Conservation (phyloP, 805 yeast genomes). For the Komagataella ulmi region DNA sequence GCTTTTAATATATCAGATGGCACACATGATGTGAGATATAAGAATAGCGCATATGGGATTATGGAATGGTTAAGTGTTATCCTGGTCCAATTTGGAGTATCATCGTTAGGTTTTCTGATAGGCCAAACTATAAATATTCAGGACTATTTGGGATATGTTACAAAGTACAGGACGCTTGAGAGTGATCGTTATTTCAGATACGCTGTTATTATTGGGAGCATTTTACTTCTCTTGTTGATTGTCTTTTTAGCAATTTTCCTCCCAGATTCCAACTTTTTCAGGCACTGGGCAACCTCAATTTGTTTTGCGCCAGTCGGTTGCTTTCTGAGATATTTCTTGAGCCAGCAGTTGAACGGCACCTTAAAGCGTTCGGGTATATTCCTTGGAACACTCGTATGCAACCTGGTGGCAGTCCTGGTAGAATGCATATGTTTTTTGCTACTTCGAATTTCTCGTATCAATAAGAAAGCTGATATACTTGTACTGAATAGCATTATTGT, state of each 20-base stretch:
- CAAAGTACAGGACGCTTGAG: background rate
- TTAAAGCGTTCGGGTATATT: conserved; percentile 14
- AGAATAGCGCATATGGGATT: conserved; percentile 61
- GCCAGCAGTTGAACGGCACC: conserved; percentile 32
- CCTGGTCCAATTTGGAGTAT: conserved; percentile 44
- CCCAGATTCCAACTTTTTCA: conserved; percentile 27
- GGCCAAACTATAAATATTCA: conserved; percentile 36
- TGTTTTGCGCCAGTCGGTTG: conserved; percentile 68
- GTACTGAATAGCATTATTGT: conserved; percentile 37
- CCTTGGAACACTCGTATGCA: conserved; percentile 35
- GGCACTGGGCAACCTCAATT: conserved; percentile 57
- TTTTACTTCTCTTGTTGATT: conserved; percentile 19
- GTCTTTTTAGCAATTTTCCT: conserved; percentile 24
- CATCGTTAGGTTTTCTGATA: conserved; percentile 40
- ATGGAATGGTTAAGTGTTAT: conserved; percentile 61
- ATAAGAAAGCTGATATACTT: conserved; percentile 6
- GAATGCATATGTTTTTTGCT: conserved; percentile 28
- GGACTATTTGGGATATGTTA: conserved; percentile 5
- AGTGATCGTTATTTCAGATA: background rate
- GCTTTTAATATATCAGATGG: conserved; percentile 15
- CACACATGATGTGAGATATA: background rate
- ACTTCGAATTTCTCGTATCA: conserved; percentile 14
- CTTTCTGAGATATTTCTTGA: conserved; percentile 37
- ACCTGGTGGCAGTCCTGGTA: conserved; percentile 30
- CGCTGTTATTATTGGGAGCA: conserved; percentile 9